Conservation (phyloP, 257 asterid species). For the Leptodermis oblonga region DNA sequence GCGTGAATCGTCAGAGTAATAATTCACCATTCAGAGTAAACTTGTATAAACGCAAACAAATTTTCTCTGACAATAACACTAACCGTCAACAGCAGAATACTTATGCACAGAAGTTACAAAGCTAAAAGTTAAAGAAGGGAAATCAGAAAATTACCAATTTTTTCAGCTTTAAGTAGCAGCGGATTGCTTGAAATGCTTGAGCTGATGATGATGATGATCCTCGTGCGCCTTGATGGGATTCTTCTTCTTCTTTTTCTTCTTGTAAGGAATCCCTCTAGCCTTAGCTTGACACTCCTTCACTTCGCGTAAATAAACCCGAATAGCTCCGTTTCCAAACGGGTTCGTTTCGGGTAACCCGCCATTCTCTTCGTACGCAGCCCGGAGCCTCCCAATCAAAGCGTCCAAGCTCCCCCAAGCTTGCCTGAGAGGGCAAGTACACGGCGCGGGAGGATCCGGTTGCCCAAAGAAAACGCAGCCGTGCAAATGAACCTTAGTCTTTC, state of each 20-base stretch:
- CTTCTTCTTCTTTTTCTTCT: conserved; percentile 84
- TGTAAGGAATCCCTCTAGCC: conserved; percentile 84
- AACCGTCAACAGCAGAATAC: neutral
- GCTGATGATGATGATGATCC: conserved; percentile 21
- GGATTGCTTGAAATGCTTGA: conserved; percentile 40
- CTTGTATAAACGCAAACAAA: neutral
- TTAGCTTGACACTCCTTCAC: conserved; percentile 87
- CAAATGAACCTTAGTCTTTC: conserved; percentile 83
- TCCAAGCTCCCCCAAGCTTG: conserved; percentile 99
- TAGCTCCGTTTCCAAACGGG: conserved; percentile 77
- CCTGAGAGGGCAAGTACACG: conserved; percentile 83
- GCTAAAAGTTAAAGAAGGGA: neutral
- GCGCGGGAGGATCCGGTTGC: conserved; percentile 91
- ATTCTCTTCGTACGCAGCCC: conserved; percentile 93
- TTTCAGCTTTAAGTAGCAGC: conserved; percentile 9
- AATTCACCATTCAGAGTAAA: neutral
- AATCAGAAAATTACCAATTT: conserved; percentile 12
- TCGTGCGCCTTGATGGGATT: conserved; percentile 27
- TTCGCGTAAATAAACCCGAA: conserved; percentile 68
- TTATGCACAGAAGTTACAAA: neutral
- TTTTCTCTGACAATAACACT: neutral
- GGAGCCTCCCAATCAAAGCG: conserved; percentile 77
- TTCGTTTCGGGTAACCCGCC: conserved; percentile 75
- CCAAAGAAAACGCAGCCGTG: conserved; percentile 80
- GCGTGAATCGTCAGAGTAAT: neutral